A percentile compares a stretch with the other conserved stretches of the same genome.
These are phyloP conservation scores for Cunninghamia lanceolata DNA, from an alignment of 75 land plant genomes.

Conservation along the genomic window DNA sequence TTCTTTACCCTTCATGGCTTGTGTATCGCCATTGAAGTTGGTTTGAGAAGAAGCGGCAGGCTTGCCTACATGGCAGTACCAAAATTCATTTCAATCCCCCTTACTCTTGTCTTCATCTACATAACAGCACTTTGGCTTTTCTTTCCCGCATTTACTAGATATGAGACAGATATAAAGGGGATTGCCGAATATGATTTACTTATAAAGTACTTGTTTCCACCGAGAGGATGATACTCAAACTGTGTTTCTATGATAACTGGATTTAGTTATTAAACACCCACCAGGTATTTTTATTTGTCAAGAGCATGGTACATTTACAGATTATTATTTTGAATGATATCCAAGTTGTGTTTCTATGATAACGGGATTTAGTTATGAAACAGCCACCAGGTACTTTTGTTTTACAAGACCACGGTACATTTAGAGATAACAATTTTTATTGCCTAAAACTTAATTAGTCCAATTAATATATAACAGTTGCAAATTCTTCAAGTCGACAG, in stretches of 20 bases:
- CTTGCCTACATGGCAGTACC: background rate
- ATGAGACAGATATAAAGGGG: constrained; percentile 3
- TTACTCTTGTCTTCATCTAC: constrained; percentile 19
- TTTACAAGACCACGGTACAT: background rate
- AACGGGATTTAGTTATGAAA: background rate
- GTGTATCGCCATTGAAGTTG: constrained; percentile 11
- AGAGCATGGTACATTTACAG: background rate
- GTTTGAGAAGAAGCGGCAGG: background rate
- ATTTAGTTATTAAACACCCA: background rate
- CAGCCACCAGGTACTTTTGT: background rate
- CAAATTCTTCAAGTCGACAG: background rate
- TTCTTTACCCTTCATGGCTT: constrained; percentile 29
- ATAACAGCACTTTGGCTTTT: constrained; percentile 27
- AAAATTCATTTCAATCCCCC: constrained; percentile 1
- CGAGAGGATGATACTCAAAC: background rate
- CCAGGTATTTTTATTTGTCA: background rate
- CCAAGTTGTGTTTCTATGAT: background rate
- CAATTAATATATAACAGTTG: background rate
- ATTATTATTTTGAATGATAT: background rate
- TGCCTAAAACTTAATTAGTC: background rate
- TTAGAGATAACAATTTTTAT: background rate
- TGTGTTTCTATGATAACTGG: background rate
- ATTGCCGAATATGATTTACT: constrained; percentile 13
- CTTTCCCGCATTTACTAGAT: constrained; percentile 21
- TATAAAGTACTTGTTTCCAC: background rate